phyloP scores from a whole-genome alignment of 768 basidiomycete genomes.

The Leucocoprinus birnbaumii region DNA sequence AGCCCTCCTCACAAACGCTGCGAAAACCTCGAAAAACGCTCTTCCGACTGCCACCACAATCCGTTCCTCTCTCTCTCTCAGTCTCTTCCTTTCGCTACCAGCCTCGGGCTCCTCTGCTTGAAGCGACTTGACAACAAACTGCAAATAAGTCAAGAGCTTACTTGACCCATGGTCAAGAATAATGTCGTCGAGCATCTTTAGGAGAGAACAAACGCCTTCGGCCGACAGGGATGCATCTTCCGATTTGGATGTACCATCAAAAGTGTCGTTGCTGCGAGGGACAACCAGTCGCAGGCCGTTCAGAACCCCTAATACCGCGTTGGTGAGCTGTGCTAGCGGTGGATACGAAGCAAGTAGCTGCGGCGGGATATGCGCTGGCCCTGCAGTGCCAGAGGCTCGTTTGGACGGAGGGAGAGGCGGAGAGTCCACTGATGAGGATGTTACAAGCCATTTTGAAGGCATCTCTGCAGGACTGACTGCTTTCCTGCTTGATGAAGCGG shows the following conservation, averaged over 20 bases:
- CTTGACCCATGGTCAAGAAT: not conserved
- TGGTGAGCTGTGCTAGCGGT: constrained; percentile 70
- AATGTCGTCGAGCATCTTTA: constrained; percentile 45
- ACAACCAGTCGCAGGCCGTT: constrained; percentile 83
- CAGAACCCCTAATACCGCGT: constrained; percentile 67
- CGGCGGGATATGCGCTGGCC: constrained; percentile 64
- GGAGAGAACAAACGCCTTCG: constrained; percentile 36
- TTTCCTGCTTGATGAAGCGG: constrained; percentile 13
- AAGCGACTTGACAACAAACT: not conserved
- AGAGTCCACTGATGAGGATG: constrained; percentile 26
- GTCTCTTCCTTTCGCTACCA: constrained; percentile 16
- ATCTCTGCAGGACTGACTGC: constrained; percentile 11
- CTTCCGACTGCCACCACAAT: constrained; percentile 46
- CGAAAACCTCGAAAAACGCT: constrained; percentile 58
- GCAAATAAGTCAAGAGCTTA: constrained; percentile 1
- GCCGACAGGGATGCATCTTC: not conserved
- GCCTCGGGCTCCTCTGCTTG: not conserved
- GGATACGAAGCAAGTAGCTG: constrained; percentile 70
- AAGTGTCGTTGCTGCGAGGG: constrained; percentile 47
- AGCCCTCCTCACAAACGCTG: constrained; percentile 71
- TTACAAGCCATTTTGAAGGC: constrained; percentile 54
- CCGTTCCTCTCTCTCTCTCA: constrained; percentile 22
- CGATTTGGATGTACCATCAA: not conserved
- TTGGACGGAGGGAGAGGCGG: constrained; percentile 23
- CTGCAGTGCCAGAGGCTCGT: constrained; percentile 17